These are phyloP conservation scores for Hemisphaericaspora subhashii DNA, from an alignment of 1,139 yeast species.

Conservation along the genomic window DNA sequence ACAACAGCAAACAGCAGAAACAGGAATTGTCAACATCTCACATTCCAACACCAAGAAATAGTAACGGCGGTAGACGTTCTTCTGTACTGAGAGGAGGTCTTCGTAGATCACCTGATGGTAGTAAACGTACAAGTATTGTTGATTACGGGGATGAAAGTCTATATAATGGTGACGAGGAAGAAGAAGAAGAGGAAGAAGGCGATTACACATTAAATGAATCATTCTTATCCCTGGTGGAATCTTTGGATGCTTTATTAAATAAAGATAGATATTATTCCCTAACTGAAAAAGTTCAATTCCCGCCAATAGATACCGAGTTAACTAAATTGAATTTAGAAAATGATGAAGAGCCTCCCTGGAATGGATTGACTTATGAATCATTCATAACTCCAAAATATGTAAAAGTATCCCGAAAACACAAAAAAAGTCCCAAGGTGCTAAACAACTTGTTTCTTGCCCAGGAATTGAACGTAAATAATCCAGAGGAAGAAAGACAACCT, in stretches of 20 bases:
- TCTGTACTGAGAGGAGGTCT: background rate
- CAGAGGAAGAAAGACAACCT: constrained; percentile 3
- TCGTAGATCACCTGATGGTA: background rate
- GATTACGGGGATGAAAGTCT: constrained; percentile 14
- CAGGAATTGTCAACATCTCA: too few species aligned
- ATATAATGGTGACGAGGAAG: constrained; percentile 16
- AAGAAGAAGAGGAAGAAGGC: constrained; percentile 6
- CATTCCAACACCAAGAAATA: too few species aligned
- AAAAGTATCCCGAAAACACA: constrained; percentile 45
- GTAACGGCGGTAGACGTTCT: background rate
- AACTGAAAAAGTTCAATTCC: constrained; percentile 16
- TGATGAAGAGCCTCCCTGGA: constrained; percentile 27
- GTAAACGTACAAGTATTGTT: constrained; percentile 3
- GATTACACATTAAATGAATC: constrained; percentile 5
- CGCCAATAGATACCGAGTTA: constrained; percentile 11
- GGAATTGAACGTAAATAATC: constrained; percentile 48
- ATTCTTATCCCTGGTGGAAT: constrained; percentile 11
- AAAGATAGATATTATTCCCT: background rate
- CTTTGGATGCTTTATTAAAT: constrained; percentile 3
- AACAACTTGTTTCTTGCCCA: constrained; percentile 76
- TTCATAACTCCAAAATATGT: constrained; percentile 55
- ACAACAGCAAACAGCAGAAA: too few species aligned
- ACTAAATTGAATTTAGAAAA: constrained; percentile 4
- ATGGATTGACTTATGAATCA: constrained; percentile 37
- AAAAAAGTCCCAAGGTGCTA: constrained; percentile 44